phyloP scores from a whole-genome alignment of 2,329 filamentous ascomycete genomes.

The Xenoacremonium recifei region DNA sequence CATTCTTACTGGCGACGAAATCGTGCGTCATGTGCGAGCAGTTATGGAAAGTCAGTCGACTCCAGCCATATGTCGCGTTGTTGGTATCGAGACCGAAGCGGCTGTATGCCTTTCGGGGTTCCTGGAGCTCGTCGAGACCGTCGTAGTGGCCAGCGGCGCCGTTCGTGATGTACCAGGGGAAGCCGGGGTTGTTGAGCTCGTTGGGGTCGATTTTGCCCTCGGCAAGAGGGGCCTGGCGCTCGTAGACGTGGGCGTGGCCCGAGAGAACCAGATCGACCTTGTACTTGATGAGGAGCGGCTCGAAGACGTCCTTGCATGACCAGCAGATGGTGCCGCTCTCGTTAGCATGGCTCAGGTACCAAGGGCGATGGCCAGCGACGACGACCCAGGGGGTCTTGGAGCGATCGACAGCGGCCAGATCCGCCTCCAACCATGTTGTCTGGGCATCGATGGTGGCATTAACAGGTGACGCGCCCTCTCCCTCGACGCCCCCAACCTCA shows the following conservation, averaged over 20 bases:
- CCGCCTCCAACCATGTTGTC: too few relatives aligned
- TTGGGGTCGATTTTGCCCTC: conserved; percentile 33
- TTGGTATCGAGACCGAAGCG: too few relatives aligned
- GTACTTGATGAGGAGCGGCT: conserved; percentile 51
- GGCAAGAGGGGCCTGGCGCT: conserved; percentile 45
- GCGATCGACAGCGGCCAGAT: conserved; percentile 55
- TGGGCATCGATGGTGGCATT: conserved; percentile 46
- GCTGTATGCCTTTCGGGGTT: too few relatives aligned
- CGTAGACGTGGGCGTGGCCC: conserved; percentile 56
- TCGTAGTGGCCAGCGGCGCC: conserved; percentile 28
- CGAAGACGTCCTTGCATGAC: conserved; percentile 54
- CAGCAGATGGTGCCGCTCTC: too few relatives aligned
- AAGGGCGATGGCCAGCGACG: conserved; percentile 41
- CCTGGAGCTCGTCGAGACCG: conserved; percentile 28
- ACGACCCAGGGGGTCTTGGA: conserved; percentile 47
- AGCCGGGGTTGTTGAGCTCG: conserved; percentile 32
- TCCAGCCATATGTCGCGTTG: too few relatives aligned
- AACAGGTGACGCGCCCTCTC: conserved; percentile 46
- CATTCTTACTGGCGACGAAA: too few relatives aligned
- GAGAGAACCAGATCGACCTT: conserved; percentile 55
- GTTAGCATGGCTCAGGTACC: conserved; percentile 42
- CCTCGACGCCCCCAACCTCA: conserved; percentile 15
- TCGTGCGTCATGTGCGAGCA: too few relatives aligned
- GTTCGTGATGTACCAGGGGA: conserved; percentile 28
- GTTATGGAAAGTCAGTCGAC: too few relatives aligned